Percentiles rank a stretch among this genome's conserved stretches.
Conservation (phyloP, 768 basidiomycete species). For the Podaxis sp. region DNA sequence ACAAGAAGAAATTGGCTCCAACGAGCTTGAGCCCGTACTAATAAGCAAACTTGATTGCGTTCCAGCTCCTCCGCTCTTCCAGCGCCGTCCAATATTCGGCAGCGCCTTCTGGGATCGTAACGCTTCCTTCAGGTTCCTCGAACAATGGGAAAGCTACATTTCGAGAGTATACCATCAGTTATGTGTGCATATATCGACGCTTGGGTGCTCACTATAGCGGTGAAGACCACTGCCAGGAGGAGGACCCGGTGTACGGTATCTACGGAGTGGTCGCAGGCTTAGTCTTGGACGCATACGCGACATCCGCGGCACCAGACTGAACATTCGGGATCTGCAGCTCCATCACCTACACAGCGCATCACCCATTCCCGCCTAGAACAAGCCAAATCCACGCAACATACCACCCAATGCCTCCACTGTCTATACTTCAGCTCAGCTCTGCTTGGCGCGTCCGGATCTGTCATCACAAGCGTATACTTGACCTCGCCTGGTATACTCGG, state of each 20-base stretch:
- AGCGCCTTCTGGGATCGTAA: conserved; percentile 43
- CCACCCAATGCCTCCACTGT: conserved; percentile 60
- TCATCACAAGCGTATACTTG: conserved; percentile 55
- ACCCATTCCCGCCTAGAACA: conserved; percentile 8
- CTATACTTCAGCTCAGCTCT: conserved; percentile 45
- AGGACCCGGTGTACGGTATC: conserved; percentile 57
- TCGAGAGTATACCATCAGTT: neutral
- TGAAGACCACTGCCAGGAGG: conserved; percentile 29
- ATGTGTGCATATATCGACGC: neutral
- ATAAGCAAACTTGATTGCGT: conserved; percentile 51
- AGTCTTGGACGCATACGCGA: conserved; percentile 39
- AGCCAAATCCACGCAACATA: conserved; percentile 24
- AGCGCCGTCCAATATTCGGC: conserved; percentile 44
- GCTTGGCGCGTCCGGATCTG: conserved; percentile 61
- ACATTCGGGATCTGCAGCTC: conserved; percentile 32
- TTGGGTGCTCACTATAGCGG: neutral
- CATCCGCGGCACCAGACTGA: conserved; percentile 26
- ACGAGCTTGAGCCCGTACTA: conserved; percentile 54
- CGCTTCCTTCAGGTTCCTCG: conserved; percentile 48
- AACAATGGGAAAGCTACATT: conserved; percentile 56
- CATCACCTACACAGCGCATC: conserved; percentile 27
- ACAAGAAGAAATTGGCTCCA: conserved; percentile 56
- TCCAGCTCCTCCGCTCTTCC: conserved; percentile 53
- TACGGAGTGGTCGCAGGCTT: conserved; percentile 52
- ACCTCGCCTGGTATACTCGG: conserved; percentile 24